Conservation (phyloP, 129 eudicot genomes). For the Tanacetum coccineum region DNA sequence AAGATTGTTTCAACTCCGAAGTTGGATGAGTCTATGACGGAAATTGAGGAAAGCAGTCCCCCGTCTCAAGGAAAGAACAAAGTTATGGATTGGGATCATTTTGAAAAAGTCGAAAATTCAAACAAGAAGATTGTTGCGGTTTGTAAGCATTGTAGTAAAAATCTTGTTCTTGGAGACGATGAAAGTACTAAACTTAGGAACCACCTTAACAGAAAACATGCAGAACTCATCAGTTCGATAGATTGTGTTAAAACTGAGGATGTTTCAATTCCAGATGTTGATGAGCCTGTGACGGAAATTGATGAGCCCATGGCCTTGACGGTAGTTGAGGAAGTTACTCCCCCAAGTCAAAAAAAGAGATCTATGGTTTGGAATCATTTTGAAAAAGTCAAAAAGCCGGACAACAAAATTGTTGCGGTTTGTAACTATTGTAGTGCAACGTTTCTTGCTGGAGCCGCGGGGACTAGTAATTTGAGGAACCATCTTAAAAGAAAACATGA, state of each 20-base stretch:
- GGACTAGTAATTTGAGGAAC: conserved; percentile 19
- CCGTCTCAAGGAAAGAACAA: background rate
- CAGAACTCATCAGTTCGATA: too few species aligned
- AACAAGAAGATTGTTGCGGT: too few species aligned
- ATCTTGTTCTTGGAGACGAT: too few species aligned
- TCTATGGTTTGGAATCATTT: conserved; percentile 28
- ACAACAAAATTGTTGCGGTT: conserved; percentile 18
- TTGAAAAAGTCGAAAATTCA: too few species aligned
- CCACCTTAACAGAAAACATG: too few species aligned
- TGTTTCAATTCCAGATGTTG: background rate
- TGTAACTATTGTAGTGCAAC: conserved; percentile 22
- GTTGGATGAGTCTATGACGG: background rate
- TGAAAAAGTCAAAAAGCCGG: conserved; percentile 1
- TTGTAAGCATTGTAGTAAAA: too few species aligned
- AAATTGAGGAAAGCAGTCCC: background rate
- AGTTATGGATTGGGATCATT: too few species aligned
- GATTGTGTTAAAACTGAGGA: too few species aligned
- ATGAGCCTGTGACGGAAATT: background rate
- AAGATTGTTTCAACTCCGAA: background rate
- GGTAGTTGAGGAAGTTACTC: conserved; percentile 7
- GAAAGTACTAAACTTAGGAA: too few species aligned
- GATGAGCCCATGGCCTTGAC: background rate
- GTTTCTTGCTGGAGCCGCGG: conserved; percentile 15
- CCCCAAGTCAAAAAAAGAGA: background rate
- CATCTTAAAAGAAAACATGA: conserved; percentile 24